A percentile compares a stretch with the other conserved stretches of the same genome.
These are phyloP conservation scores for Vitis hybrid DNA, from an alignment of 177 flowering plant species.

Conservation along the genomic window DNA sequence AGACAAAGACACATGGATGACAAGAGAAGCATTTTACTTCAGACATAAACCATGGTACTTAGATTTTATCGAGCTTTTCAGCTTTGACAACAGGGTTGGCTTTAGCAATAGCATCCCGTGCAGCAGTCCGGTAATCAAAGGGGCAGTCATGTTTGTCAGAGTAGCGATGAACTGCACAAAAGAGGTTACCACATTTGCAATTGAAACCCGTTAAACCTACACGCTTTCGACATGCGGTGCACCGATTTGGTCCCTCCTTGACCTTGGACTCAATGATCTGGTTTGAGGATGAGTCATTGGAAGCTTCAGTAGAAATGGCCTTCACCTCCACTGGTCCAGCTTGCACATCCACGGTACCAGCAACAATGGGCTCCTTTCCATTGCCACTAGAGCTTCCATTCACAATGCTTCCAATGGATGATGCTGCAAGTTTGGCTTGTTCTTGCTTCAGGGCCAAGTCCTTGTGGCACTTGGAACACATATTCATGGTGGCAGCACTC, in stretches of 20 bases:
- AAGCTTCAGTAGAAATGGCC: slow-evolving; percentile 19
- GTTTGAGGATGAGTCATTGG: slow-evolving; percentile 20
- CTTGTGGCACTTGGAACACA: slow-evolving; percentile 91
- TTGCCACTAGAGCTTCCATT: slow-evolving; percentile 44
- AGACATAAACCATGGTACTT: slow-evolving; percentile 13
- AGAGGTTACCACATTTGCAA: slow-evolving; percentile 65
- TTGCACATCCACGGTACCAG: slow-evolving; percentile 25
- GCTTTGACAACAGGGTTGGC: slow-evolving; percentile 77
- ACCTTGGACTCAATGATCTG: slow-evolving; percentile 28
- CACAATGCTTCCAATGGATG: slow-evolving; percentile 49
- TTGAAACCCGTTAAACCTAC: slow-evolving; percentile 73
- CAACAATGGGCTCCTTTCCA: slow-evolving; percentile 18
- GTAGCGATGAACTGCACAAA: slow-evolving; percentile 62
- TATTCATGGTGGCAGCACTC: slow-evolving; percentile 73
- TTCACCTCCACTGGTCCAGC: slow-evolving; percentile 29
- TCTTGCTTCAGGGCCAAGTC: slow-evolving; percentile 68
- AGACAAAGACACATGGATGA: slow-evolving; percentile 13
- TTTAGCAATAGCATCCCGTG: slow-evolving; percentile 59
- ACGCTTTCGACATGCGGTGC: slow-evolving; percentile 58
- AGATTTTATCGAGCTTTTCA: slow-evolving; percentile 71
- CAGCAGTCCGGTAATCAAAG: slow-evolving; percentile 64
- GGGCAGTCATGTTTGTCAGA: slow-evolving; percentile 73
- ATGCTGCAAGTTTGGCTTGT: slow-evolving; percentile 61
- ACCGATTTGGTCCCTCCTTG: slow-evolving; percentile 58
- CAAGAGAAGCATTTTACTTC: slow-evolving; percentile 17